Percentiles rank a stretch among this genome's conserved stretches.
Evolutionary conservation across 192 early-diverging fungal genomes (phyloP).

Genomic region (Mortierella claussenii): DNA sequence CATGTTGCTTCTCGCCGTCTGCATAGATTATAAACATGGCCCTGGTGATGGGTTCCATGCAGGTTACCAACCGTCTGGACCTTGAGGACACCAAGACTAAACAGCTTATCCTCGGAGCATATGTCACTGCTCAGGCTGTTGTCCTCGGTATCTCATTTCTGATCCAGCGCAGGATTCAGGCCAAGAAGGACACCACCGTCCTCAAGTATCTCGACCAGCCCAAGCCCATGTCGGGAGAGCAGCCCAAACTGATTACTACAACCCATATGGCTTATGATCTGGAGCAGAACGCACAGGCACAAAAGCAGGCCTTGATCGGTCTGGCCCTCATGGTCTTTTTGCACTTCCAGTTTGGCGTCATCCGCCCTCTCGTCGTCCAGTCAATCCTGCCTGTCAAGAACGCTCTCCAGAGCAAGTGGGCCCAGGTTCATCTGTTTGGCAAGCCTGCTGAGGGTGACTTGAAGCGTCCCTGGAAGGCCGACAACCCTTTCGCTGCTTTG

Average conservation of each 20-base stretch:
- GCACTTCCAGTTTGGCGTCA: conserved; percentile 89
- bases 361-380: conserved; percentile 91
- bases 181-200: conserved; percentile 86
- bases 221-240: conserved; percentile 57
- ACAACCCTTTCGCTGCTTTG: conserved; percentile 75
- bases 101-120: conserved; percentile 65
- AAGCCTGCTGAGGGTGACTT: conserved; percentile 81
- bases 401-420: conserved; percentile 74
- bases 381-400: conserved; percentile 81
- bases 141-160: conserved; percentile 57
- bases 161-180: conserved; percentile 58
- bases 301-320: conserved; percentile 78
- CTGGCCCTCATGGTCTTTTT: conserved; percentile 78
- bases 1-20: neutral
- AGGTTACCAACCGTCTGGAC: conserved; percentile 69
- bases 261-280: conserved; percentile 84
- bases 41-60: conserved; percentile 73
- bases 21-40: conserved; percentile 62
- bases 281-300: conserved; percentile 68
- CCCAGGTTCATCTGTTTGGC: conserved; percentile 83
- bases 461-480: conserved; percentile 85
- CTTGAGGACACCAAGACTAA: conserved; percentile 73
- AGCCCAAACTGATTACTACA: conserved; percentile 66
- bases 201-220: conserved; percentile 84
- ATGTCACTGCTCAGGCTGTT: conserved; percentile 66